A percentile compares a stretch with the other conserved stretches of the same genome.
These are phyloP conservation scores for Zygoascus hellenicus DNA, from an alignment of 1,139 yeast genomes.

Conservation along the genomic window DNA sequence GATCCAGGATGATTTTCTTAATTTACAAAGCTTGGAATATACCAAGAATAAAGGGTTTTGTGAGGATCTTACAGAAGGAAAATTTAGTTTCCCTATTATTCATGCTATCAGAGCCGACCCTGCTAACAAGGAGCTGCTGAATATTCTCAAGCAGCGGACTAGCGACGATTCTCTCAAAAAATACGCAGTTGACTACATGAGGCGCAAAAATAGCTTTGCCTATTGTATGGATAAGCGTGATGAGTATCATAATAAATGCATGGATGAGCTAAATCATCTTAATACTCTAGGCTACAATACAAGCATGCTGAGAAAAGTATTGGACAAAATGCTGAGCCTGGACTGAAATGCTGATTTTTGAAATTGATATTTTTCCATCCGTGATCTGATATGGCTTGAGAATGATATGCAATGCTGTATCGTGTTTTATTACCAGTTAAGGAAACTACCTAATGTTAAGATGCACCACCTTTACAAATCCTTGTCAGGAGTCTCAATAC, in stretches of 20 bases:
- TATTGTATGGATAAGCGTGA: conserved; percentile 29
- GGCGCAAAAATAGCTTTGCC: conserved; percentile 40
- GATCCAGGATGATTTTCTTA: conserved; percentile 73
- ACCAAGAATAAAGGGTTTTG: conserved; percentile 70
- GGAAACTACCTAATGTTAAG: no score
- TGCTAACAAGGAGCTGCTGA: conserved; percentile 36
- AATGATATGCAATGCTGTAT: no score
- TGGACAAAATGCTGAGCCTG: conserved; percentile 16
- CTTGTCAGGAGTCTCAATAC: conserved; percentile 10
- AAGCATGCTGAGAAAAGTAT: conserved; percentile 15
- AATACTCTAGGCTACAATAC: conserved; percentile 12
- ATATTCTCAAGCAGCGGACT: conserved; percentile 38
- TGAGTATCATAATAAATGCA: conserved; percentile 19
- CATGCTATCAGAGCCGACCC: conserved; percentile 47
- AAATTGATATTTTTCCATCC: no score
- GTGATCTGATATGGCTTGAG: no score
- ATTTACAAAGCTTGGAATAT: conserved; percentile 50
- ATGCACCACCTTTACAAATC: background rate
- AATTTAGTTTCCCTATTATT: conserved; percentile 76
- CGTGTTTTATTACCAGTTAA: no score
- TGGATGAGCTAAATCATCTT: conserved; percentile 18
- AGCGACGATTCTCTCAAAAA: conserved; percentile 40
- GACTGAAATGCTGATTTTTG: background rate
- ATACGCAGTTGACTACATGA: conserved; percentile 45
- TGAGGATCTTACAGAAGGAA: conserved; percentile 87